Percentiles rank a stretch among this genome's conserved stretches.
These are phyloP conservation scores for Aegilops bicornis DNA, from an alignment of 176 grass and related monocot genomes.

Conservation along the genomic window DNA sequence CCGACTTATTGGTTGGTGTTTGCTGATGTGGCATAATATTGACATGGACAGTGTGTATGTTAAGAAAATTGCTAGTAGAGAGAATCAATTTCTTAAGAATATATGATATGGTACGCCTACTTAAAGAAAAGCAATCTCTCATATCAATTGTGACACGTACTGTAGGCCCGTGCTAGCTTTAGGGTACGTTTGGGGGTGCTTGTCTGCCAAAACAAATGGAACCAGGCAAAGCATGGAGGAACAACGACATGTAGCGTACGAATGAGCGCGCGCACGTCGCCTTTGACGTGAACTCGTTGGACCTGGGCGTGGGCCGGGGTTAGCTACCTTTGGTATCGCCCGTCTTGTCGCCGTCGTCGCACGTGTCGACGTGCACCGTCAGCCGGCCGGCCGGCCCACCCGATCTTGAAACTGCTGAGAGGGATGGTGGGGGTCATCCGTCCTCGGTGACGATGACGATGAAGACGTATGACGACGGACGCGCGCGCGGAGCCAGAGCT, in stretches of 20 bases:
- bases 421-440: neutral
- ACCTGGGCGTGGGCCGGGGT: neutral
- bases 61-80: too few species aligned
- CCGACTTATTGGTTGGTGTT: too few species aligned
- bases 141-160: too few species aligned
- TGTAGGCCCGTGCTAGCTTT: too few species aligned
- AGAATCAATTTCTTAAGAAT: too few species aligned
- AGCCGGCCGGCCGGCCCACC: conserved; percentile 22
- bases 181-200: too few species aligned
- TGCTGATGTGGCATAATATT: too few species aligned
- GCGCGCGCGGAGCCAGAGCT: neutral
- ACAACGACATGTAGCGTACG: neutral
- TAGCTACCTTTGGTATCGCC: neutral
- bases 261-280: neutral
- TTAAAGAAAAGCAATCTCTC: too few species aligned
- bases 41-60: too few species aligned
- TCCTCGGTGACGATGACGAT: neutral
- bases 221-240: neutral
- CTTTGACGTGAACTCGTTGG: conserved; percentile 16
- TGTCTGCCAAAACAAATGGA: neutral
- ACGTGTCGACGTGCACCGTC: conserved; percentile 29
- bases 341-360: conserved; percentile 25
- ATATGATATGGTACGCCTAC: too few species aligned
- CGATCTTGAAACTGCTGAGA: neutral
- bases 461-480: neutral